These are phyloP conservation scores for Aristolochia contorta DNA, from an alignment of 164 flowering plant genomes.

Conservation along the genomic window DNA sequence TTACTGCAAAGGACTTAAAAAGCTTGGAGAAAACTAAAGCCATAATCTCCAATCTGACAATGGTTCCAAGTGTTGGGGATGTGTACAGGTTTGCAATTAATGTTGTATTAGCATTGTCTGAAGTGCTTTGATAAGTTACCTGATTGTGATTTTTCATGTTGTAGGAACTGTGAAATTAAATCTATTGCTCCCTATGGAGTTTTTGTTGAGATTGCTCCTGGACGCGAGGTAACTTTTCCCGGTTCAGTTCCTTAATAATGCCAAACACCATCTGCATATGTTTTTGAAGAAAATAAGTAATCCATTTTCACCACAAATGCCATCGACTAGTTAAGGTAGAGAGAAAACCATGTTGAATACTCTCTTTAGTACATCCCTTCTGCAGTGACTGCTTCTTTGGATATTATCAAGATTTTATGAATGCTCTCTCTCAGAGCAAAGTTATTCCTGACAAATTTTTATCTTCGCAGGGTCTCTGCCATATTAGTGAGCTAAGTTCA, in stretches of 20 bases:
- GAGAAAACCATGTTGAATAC: no score
- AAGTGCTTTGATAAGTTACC: neutral
- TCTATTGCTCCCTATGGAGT: conserved; percentile 77
- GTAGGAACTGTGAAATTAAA: conserved; percentile 90
- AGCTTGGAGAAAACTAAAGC: conserved; percentile 85
- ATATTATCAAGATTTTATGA: no score
- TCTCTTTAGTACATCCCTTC: no score
- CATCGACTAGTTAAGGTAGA: no score
- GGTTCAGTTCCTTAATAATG: conserved; percentile 1
- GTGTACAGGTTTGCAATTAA: conserved; percentile 47
- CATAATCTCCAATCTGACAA: conserved; percentile 67
- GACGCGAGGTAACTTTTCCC: conserved; percentile 80
- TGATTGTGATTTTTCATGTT: neutral
- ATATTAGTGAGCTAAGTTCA: conserved; percentile 82
- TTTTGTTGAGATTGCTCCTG: conserved; percentile 94
- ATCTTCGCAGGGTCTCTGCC: conserved; percentile 81
- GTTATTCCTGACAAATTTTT: neutral
- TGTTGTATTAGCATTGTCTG: neutral
- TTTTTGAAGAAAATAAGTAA: no score
- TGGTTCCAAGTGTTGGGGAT: conserved; percentile 90
- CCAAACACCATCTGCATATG: neutral
- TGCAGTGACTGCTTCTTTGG: no score
- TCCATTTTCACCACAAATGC: no score
- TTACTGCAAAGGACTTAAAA: conserved; percentile 62
- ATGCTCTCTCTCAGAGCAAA: no score